These are phyloP conservation scores for Quercus berberidifolia DNA, from an alignment of 306 rosid species.

Conservation along the genomic window DNA sequence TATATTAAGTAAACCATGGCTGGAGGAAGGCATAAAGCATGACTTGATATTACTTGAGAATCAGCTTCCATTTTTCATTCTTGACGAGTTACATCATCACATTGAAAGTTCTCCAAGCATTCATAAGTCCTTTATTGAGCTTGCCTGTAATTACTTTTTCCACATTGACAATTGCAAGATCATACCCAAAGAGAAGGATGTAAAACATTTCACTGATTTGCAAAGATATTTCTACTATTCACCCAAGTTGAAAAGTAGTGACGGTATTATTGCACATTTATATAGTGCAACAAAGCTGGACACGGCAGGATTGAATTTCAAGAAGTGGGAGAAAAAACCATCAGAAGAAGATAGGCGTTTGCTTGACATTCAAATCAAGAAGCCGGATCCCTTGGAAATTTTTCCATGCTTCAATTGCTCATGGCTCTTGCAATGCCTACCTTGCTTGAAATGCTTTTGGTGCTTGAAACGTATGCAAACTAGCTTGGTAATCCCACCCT, in stretches of 20 bases:
- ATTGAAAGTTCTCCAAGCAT: accelerated
- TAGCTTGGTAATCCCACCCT: background rate
- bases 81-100: accelerated
- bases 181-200: accelerated
- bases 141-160: background rate
- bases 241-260: accelerated
- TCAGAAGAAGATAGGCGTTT: background rate
- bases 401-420: background rate
- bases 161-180: background rate
- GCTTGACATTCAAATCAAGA: background rate
- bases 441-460: background rate
- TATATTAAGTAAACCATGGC: background rate
- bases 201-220: no score
- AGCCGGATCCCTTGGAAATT: accelerated
- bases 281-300: no score
- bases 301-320: background rate
- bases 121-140: accelerated
- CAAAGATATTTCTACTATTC: no score
- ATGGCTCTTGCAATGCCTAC: background rate
- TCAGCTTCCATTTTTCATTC: no score
- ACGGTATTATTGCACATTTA: accelerated
- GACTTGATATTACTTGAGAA: background rate
- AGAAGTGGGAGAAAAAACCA: background rate
- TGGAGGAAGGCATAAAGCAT: background rate
- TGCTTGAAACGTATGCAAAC: background rate